Evolutionary conservation across 768 basidiomycete species (phyloP).

Genomic region (Coprinellus aureogranulatus): DNA sequence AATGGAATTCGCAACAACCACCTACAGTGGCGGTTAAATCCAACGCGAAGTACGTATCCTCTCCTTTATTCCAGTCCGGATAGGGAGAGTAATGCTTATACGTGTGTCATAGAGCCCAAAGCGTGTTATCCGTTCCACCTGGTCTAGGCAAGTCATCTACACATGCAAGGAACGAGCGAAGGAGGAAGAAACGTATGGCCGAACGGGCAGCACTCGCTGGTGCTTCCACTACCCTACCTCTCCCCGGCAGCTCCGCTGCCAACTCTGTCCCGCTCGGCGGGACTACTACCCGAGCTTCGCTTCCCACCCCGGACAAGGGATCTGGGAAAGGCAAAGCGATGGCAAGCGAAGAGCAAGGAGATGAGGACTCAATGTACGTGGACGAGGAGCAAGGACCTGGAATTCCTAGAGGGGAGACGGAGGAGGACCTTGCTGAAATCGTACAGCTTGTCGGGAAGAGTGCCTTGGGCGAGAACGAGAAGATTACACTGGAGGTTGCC

Average conservation of each 20-base stretch:
- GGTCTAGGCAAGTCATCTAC: slow-evolving; percentile 60
- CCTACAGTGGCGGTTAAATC: not conserved
- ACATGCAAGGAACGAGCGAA: slow-evolving; percentile 55
- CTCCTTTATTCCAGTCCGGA: not conserved
- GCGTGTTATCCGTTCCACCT: slow-evolving; percentile 42
- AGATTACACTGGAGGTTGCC: slow-evolving; percentile 97
- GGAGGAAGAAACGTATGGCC: slow-evolving; percentile 42
- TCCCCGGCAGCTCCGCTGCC: slow-evolving; percentile 32
- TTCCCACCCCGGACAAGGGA: too few relatives aligned
- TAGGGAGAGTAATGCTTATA: too few relatives aligned
- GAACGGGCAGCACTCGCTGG: slow-evolving; percentile 18
- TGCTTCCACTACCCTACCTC: slow-evolving; percentile 18
- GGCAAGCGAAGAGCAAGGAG: not conserved
- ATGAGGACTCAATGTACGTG: slow-evolving; percentile 2
- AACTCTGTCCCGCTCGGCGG: slow-evolving; percentile 51
- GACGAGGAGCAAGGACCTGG: too few relatives aligned
- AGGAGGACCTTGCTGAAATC: slow-evolving; percentile 97
- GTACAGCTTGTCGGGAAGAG: slow-evolving; percentile 99
- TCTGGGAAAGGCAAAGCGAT: too few relatives aligned
- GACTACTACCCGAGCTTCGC: too few relatives aligned
- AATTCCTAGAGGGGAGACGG: too few relatives aligned
- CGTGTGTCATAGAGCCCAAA: not conserved
- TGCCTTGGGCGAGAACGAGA: slow-evolving; percentile 94
- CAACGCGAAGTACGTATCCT: not conserved
- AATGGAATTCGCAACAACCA: not conserved